Percentiles rank a stretch among this genome's conserved stretches.
Conservation (phyloP, 495 filamentous ascomycete species). For the Penicillium bialowiezense region DNA sequence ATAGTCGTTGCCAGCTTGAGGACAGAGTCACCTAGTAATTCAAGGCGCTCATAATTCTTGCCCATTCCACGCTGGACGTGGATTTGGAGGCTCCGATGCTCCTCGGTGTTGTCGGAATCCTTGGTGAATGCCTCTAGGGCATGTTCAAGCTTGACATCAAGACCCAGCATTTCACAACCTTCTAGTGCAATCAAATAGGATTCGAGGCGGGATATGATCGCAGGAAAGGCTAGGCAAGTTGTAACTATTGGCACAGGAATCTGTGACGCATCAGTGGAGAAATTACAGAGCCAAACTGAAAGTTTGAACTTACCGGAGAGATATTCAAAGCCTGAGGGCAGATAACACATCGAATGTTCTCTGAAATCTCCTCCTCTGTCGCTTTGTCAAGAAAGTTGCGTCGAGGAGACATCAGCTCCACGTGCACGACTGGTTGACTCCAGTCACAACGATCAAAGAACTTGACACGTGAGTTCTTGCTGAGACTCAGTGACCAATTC, state of each 20-base stretch:
- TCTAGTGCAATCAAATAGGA: conserved; percentile 79
- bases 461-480: conserved; percentile 46
- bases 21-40: conserved; percentile 92
- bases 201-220: conserved; percentile 80
- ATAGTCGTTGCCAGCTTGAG: conserved; percentile 96
- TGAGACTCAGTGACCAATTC: conserved; percentile 61
- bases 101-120: conserved; percentile 86
- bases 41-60: conserved; percentile 91
- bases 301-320: conserved; percentile 61
- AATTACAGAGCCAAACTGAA: not conserved
- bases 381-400: conserved; percentile 75
- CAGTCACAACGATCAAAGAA: conserved; percentile 46
- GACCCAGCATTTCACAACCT: conserved; percentile 55
- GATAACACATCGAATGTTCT: conserved; percentile 38
- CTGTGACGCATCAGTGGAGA: conserved; percentile 30
- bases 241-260: conserved; percentile 62
- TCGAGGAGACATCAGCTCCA: conserved; percentile 67
- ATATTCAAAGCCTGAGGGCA: conserved; percentile 66
- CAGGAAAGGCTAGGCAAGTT: conserved; percentile 72
- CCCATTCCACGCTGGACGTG: conserved; percentile 89
- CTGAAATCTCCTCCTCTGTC: conserved; percentile 47
- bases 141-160: conserved; percentile 61
- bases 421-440: conserved; percentile 76
- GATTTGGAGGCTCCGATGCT: conserved; percentile 65
- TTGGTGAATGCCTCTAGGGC: conserved; percentile 93